These are phyloP conservation scores for Whalleya microplaca DNA, from an alignment of 2,329 filamentous ascomycete genomes.

Conservation along the genomic window DNA sequence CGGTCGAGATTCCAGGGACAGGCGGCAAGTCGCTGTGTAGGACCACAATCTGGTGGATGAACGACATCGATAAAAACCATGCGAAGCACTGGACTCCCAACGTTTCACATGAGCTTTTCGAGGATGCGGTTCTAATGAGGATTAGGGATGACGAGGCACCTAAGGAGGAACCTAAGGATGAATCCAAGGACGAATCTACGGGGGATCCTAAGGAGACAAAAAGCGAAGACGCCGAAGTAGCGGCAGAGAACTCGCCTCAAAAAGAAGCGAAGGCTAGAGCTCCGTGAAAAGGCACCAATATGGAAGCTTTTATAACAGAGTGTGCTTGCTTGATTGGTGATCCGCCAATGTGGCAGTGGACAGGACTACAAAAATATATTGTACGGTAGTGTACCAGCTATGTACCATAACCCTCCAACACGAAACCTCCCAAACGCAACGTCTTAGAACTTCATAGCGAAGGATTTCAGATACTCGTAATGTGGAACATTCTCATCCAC, in stretches of 20 bases:
- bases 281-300: constrained; percentile 4
- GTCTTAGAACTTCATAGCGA: constrained; percentile 64
- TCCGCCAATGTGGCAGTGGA: constrained; percentile 18
- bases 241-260: constrained; percentile 15
- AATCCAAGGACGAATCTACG: too few relatives aligned
- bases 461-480: constrained; percentile 83
- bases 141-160: constrained; percentile 1
- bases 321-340: constrained; percentile 12
- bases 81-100: constrained; percentile 56
- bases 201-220: too few relatives aligned
- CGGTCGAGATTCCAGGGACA: constrained; percentile 15
- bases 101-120: constrained; percentile 52
- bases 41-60: constrained; percentile 56
- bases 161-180: too few relatives aligned
- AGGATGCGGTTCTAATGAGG: constrained; percentile 32
- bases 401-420: constrained; percentile 25
- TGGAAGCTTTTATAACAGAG: constrained; percentile 12
- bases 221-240: constrained; percentile 8
- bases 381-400: constrained; percentile 31
- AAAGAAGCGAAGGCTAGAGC: constrained; percentile 7
- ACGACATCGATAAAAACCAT: constrained; percentile 51
- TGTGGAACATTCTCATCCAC: constrained; percentile 73
- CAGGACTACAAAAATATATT: constrained; percentile 16
- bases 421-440: constrained; percentile 5
- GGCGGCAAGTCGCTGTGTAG: constrained; percentile 38